Percentiles rank a stretch among this genome's conserved stretches.
These are phyloP conservation scores for Prunella vulgaris DNA, from an alignment of 257 asterid species.

Conservation along the genomic window DNA sequence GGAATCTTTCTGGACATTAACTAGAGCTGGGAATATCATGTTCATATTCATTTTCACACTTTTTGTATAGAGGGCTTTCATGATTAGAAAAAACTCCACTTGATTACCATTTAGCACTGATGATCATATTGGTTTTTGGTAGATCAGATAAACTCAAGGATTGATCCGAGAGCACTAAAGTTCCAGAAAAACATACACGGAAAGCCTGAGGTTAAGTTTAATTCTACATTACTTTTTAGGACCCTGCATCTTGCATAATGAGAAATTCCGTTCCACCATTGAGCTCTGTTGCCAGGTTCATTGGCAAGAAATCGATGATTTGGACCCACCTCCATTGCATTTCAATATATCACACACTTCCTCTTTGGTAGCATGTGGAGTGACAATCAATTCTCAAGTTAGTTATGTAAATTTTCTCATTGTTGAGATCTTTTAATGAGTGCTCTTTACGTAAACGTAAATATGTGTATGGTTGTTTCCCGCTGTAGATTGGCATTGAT, in stretches of 20 bases:
- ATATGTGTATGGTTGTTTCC: slow-evolving; percentile 3
- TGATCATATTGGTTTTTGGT: slow-evolving; percentile 31
- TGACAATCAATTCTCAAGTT: slow-evolving; percentile 62
- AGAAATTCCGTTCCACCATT: neutral
- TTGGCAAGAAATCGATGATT: slow-evolving; percentile 46
- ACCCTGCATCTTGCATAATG: too few relatives aligned
- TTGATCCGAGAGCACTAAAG: slow-evolving; percentile 62
- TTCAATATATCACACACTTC: slow-evolving; percentile 89
- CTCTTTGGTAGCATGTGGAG: slow-evolving; percentile 88
- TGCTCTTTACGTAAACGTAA: neutral
- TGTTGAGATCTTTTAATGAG: neutral
- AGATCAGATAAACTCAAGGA: slow-evolving; percentile 74
- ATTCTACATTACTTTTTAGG: neutral
- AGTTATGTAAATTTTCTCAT: slow-evolving; percentile 30
- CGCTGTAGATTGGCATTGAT: slow-evolving; percentile 78
- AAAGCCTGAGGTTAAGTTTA: slow-evolving; percentile 75
- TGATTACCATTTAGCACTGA: too few relatives aligned
- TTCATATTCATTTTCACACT: neutral
- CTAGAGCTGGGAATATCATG: too few relatives aligned
- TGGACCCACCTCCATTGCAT: slow-evolving; percentile 55
- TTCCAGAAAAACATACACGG: slow-evolving; percentile 67
- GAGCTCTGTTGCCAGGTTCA: slow-evolving; percentile 49
- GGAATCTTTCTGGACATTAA: too few relatives aligned
- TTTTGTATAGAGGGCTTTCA: too few relatives aligned
- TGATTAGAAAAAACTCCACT: too few relatives aligned